Base-by-base conservation (phyloP, 2,329 filamentous ascomycete genomes). In the Aspergillus clavatus region DNA sequence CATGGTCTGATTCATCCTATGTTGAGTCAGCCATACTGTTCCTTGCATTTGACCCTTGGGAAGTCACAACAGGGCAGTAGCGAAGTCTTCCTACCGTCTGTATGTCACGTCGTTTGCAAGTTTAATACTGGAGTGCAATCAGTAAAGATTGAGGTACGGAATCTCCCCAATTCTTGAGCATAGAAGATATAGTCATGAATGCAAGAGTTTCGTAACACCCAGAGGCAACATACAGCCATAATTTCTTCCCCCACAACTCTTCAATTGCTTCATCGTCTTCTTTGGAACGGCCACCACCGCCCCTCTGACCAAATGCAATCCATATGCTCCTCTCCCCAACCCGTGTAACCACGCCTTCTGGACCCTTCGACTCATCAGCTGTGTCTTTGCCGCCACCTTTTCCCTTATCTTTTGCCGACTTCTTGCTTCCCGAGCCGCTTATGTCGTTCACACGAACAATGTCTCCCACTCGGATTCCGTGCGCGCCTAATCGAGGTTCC, bases 31-130 rank as follows among this genome's bases (percentile, higher is more conserved):
- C 7, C 27, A 18, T 26, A 11, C 18, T 18, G n/a, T 16, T 10
- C 5, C 26, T 4, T 16, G 11, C 16, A 11, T 8, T 35, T 10
- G 11, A 8, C 18, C n/a, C n/a, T n/a, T n/a, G n/a, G n/a, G n/a
- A n/a, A n/a, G 1, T 3, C 16, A 5, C 3, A 7, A 18, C 18
- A 18, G 2, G 16, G 14, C 31, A 21, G 31, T 10, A 18, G 31
- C n/a, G 16, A 14, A 16, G 41, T 22, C 22, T 14, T 56, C 64
- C 54, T 66, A 78, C 75, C 80, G 72, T 66, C 81, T 79, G 62
- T 81, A 81, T 22, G 81, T 84, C 48, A 83, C 76, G 67, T 84
- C 80, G 60, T 84, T 84, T 36, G 81, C 81, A 54, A 84, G 68
- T 59, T 84, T 84, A 53, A 84, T 75, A 54, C 80, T 83, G 65